phyloP scores from a whole-genome alignment of 495 filamentous ascomycete genomes.

The Friedmanniomyces simplex region DNA sequence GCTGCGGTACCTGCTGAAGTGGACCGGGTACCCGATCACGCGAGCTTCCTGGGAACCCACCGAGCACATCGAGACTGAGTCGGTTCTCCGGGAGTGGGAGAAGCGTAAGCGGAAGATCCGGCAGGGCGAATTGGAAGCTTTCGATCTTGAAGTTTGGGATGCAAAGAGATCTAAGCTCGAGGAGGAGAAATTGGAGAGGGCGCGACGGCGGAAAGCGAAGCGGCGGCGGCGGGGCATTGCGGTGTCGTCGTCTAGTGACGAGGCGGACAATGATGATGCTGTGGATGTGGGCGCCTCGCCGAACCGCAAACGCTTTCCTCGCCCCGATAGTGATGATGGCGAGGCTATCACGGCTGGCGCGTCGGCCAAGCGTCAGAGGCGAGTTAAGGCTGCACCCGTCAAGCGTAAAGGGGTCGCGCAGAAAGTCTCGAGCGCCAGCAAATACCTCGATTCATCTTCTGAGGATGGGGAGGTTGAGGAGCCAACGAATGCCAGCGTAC shows the following conservation, averaged over 20 bases:
- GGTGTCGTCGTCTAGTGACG: constrained; percentile 1
- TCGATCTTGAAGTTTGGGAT: constrained; percentile 8
- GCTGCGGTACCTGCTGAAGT: constrained; percentile 15
- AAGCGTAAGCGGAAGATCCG: constrained; percentile 1
- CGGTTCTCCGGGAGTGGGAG: constrained; percentile 9
- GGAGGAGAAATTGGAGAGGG: constrained; percentile 5
- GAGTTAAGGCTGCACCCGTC: neutral
- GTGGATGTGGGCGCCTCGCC: neutral
- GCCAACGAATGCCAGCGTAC: neutral
- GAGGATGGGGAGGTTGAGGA: too few relatives aligned
- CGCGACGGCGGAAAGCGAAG: constrained; percentile 4
- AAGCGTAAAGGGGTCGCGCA: constrained; percentile 1
- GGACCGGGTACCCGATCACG: constrained; percentile 10
- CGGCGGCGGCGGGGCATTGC: constrained; percentile 1
- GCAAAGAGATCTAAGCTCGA: neutral
- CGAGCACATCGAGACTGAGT: constrained; percentile 3
- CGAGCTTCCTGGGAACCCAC: constrained; percentile 10
- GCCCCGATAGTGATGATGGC: neutral
- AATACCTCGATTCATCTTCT: neutral
- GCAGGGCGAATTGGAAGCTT: constrained; percentile 1
- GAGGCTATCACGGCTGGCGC: neutral
- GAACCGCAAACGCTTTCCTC: neutral
- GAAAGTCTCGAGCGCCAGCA: neutral
- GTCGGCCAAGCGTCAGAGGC: neutral
- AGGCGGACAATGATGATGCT: neutral